Percentiles rank a stretch among this genome's conserved stretches.
Evolutionary conservation across 306 rosid species (phyloP).

Genomic region (Canavalia gladiata): DNA sequence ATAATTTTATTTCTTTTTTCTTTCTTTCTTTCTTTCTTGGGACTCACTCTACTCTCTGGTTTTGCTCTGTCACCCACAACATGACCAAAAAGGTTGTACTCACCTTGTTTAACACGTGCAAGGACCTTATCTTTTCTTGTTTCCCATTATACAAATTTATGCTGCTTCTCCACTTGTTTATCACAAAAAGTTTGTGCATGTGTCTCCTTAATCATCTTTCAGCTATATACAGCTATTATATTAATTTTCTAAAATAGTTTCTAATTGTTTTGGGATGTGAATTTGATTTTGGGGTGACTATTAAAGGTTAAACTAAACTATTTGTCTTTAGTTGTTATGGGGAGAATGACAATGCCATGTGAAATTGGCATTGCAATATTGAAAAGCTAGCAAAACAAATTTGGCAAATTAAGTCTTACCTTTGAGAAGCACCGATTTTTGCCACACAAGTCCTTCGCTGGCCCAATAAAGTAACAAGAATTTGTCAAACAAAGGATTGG

Average conservation of each 20-base stretch:
- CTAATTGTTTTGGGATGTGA: conserved; percentile 14
- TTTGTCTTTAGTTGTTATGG: background rate
- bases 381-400: conserved; percentile 9
- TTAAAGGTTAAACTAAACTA: background rate
- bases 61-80: conserved; percentile 45
- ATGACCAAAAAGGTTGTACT: conserved; percentile 43
- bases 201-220: background rate
- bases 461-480: conserved; percentile 2
- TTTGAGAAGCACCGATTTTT: background rate
- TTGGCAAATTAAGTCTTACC: background rate
- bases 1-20: background rate
- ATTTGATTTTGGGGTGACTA: background rate
- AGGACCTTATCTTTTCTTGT: conserved; percentile 11
- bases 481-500: conserved; percentile 11
- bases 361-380: background rate
- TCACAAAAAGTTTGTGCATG: conserved; percentile 16
- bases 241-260: background rate
- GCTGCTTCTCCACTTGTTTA: background rate
- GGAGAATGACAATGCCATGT: background rate
- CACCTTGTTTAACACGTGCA: conserved; percentile 44
- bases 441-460: background rate
- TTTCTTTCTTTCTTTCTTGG: conserved; percentile 24
- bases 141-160: conserved; percentile 30
- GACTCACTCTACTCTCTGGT: conserved; percentile 34
- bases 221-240: background rate